Evolutionary conservation across 441 rosid genomes (phyloP).

Genomic region (Erysimum cheiri): DNA sequence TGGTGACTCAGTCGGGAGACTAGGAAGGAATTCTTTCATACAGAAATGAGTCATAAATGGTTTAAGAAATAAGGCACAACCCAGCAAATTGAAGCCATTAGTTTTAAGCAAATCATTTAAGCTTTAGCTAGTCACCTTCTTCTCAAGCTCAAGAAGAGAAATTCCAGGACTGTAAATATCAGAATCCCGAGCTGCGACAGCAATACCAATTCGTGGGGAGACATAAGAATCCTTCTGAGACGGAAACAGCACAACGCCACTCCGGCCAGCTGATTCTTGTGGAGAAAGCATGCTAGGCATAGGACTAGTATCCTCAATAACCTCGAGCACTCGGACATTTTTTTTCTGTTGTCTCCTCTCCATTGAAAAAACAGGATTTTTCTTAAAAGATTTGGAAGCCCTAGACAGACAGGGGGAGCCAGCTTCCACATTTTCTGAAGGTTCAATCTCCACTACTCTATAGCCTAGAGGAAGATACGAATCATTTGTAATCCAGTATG

Average conservation of each 20-base stretch:
- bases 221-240: conserved; percentile 88
- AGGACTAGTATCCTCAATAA: conserved; percentile 89
- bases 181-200: conserved; percentile 83
- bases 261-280: conserved; percentile 83
- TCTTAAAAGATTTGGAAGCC: conserved; percentile 74
- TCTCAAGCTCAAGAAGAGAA: conserved; percentile 96
- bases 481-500: conserved; percentile 95
- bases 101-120: conserved; percentile 19
- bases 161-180: conserved; percentile 91
- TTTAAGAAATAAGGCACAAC: conserved; percentile 3
- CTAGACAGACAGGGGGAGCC: conserved; percentile 70
- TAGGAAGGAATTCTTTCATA: conserved; percentile 20
- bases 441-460: conserved; percentile 91
- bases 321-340: conserved; percentile 83
- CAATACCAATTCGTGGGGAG: conserved; percentile 82
- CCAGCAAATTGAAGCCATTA: conserved; percentile 31
- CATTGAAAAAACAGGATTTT: conserved; percentile 58
- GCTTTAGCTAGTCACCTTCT: conserved; percentile 68
- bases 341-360: conserved; percentile 69
- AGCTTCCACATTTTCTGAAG: conserved; percentile 64
- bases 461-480: conserved; percentile 82
- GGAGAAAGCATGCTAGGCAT: conserved; percentile 98
- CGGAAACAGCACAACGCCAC: conserved; percentile 69
- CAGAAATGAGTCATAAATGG: conserved; percentile 27
- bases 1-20: conserved; percentile 23